Evolutionary conservation across 2,329 filamentous ascomycete genomes (phyloP).

Genomic region (Tolypocladium sp.): DNA sequence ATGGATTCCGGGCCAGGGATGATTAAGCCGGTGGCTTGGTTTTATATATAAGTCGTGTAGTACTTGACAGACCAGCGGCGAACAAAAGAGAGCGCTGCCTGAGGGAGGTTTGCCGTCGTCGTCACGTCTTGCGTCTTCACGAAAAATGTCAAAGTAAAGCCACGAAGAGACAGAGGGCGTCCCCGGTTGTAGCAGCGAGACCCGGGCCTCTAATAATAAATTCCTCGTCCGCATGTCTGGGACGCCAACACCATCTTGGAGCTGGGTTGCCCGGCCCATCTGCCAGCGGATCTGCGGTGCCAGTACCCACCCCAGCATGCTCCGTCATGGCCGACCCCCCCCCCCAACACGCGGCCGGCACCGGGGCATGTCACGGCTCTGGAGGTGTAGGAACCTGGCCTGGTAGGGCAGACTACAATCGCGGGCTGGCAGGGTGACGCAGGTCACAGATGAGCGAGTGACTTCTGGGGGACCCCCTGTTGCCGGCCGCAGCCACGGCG

Average conservation of each 20-base stretch:
- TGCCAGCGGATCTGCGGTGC: slow-evolving; percentile 6
- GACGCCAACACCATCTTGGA: neutral
- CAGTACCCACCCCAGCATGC: neutral
- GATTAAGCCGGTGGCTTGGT: neutral
- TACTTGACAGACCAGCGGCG: neutral
- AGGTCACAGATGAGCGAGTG: neutral
- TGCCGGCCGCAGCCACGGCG: neutral
- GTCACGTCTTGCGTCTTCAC: neutral
- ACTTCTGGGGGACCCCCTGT: neutral
- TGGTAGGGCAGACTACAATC: slow-evolving; percentile 1
- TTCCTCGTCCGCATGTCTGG: neutral
- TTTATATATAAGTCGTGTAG: neutral
- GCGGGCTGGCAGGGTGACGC: neutral
- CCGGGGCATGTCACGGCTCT: slow-evolving; percentile 1
- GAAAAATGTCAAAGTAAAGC: neutral
- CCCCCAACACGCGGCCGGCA: neutral
- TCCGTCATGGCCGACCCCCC: neutral
- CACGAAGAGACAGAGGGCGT: neutral
- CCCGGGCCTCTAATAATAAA: slow-evolving; percentile 5
- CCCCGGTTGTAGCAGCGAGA: neutral
- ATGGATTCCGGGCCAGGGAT: neutral
- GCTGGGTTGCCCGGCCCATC: slow-evolving; percentile 2
- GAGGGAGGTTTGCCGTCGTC: neutral
- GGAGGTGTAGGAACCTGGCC: neutral
- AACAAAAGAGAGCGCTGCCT: neutral